These are phyloP conservation scores for Viridothelium virens DNA, from an alignment of 495 filamentous ascomycete genomes.

Conservation along the genomic window DNA sequence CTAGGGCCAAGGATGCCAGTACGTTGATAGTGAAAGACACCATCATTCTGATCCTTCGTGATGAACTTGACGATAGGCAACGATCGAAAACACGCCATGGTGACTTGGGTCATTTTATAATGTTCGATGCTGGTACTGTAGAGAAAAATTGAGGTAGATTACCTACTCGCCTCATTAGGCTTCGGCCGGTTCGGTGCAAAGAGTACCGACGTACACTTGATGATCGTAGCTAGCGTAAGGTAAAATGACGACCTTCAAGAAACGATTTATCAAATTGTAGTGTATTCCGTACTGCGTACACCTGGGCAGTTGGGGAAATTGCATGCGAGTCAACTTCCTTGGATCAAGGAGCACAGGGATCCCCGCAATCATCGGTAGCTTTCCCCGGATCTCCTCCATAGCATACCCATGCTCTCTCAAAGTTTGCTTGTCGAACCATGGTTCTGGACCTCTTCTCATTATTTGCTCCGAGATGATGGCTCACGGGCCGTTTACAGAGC, in stretches of 20 bases:
- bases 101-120: neutral
- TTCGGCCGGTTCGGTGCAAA: neutral
- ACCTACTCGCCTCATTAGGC: neutral
- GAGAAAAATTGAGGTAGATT: neutral
- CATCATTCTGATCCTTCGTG: neutral
- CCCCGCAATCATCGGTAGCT: neutral
- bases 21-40: neutral
- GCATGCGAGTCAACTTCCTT: neutral
- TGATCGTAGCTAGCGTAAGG: neutral
- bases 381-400: neutral
- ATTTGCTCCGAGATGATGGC: too few relatives aligned
- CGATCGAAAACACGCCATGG: neutral
- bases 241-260: neutral
- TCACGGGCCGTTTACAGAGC: neutral
- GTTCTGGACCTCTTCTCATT: too few relatives aligned
- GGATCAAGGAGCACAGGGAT: conserved; percentile 23
- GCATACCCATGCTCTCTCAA: too few relatives aligned
- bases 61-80: neutral
- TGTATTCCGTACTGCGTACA: too few relatives aligned
- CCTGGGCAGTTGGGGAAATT: too few relatives aligned
- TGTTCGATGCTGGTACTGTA: neutral
- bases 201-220: neutral
- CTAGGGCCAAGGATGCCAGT: neutral
- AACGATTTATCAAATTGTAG: too few relatives aligned
- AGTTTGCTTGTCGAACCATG: too few relatives aligned